Base-by-base conservation (phyloP, 1,284 basidiomycete species). In the Cutaneotrichosporon sp. region DNA sequence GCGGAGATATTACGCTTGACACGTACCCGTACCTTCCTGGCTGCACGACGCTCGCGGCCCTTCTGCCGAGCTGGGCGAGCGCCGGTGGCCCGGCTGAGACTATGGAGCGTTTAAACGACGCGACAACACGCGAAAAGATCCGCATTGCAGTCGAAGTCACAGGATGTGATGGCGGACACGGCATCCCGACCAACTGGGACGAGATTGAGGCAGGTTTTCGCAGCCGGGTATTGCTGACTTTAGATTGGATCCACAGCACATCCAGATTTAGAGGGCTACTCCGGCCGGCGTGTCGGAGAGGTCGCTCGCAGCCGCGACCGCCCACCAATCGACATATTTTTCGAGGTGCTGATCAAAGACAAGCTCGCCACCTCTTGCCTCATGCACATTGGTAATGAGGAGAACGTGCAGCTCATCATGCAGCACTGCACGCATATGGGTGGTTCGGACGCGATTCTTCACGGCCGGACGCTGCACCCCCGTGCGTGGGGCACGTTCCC, bases 1-100 rank as follows among this genome's bases (percentile, higher is more conserved):
- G 71, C 11, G 59, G 58, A 4, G 67, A 71, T 39, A 55, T 75
- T 38, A 63, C 61, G 0, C 62, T 75, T 38, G 72, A 75, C 52
- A 72, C 71, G 4, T 75, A 75, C 48, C 72, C 72, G 2, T 75
- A 75, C 47, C 48, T 73, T 10, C 68, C 72, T 0, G 71, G 71
- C 3, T 70, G 65, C 46, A 75, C 72, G 12, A 75, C 72, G 3
- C 63, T 75, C 6, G 59, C 67, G 1, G 52, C 72, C 4, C 57
- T 74, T 1, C 54, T 75, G 12, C 72, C 72, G 9, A 60, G 56
- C 24, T 72, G 70, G 71, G 70, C 69, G 16, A 61, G 58, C 22
- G 49, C 62, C 0, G 72, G 72, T 22, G 72, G 71, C 3, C 66
- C 68, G 1, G 57, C 27, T 4, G 68, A 64, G 43, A 70, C 68